Evolutionary conservation across 2,329 filamentous ascomycete genomes (phyloP), one percentile per base, ranked within the genome.

Genomic region (Colletotrichum sublineola): DNA sequence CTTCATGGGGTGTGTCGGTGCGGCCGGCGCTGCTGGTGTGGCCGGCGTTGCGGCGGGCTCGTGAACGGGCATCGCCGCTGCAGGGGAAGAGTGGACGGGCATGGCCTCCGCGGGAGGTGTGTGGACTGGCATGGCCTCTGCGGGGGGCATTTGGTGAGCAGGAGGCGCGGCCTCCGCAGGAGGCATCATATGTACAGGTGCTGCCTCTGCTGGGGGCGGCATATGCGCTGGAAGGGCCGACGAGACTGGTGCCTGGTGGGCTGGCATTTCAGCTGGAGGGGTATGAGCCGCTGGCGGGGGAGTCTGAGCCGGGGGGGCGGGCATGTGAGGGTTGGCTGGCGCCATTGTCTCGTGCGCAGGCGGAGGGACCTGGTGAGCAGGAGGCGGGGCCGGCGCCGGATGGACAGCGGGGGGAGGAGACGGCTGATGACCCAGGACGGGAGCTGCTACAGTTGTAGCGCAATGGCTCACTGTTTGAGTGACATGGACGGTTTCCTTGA

Each of bases 381-480:
- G 62, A 4, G 68, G 55, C 8, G 46, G 42, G 0, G 6, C 11
- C 20, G 58, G 20, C 20, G 52, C 57, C 8, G 70, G 55, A 31
- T 70, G 67, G 1, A 29, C 31, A 2, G 66, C 58, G 7, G 69
- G 69, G 5, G 66, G 58, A n/a, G 69, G 53, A 3, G 69, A 63
- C 15, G 60, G 46, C 11, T 38, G 31, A 0, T 68, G 57, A 7
- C 60, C 70, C 40, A 67, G 8, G 29, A 42, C 53, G 2, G 50
- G 42, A 9, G 58, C 66, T n/a, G 70, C 55, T 1, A 62, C 46
- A 2, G 60, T 65, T 1, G 70, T 61, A 1, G 53, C 38, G 60
- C 70, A 73, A 24, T 69, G 61, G 56, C 66, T 70, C 46, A 65
- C 38, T 14, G 61, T 70, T 38, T 67, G 31, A 48, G 40, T 63